Base-by-base conservation (phyloP, 2,329 filamentous ascomycete species). In the Aspergillus nomiae region DNA sequence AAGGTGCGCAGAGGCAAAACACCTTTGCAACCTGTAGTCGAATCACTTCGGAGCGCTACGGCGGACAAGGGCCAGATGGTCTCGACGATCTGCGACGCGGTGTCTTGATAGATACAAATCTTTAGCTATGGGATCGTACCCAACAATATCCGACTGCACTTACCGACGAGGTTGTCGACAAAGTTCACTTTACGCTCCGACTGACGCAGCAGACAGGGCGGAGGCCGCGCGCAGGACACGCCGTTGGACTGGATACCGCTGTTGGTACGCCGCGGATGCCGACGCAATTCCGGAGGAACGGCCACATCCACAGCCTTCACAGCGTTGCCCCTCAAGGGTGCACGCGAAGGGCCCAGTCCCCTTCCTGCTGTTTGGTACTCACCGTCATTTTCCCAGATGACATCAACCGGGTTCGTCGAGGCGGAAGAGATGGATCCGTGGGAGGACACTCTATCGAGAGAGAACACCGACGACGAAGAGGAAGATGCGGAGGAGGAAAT, bases 151-250 rank as follows among this genome's bases (percentile, higher is more conserved):
- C 48, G 10, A 34, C 48, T 21, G 28, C 77, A 85, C 94, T 92
- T 92, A 97, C 94, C 94, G 83, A 97, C 94, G 78, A 97, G 92
- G 79, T 90, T 95, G 80, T 97, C 94, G 80, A 98, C 94, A 76
- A 98, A 97, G 80, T 91, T 94, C 76, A 92, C 87, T 84, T 97
- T 97, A 76, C 94, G 91, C 81, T 97, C 93, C 74, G 89, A 88
- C 83, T 97, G 94, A 73, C 94, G 90, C 67, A 94, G 85, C 68
- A 97, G 86, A 63, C 90, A 81, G 56, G 94, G 92, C 71, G 91
- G 90, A 71, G 86, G 85, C 70, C 86, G 86, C 69, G 86, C 79
- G 71, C 85, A 84, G 43, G 74, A 63, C 60, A 69, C 68, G 67
- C 71, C 76, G 65, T 67, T 72, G 36, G 84, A 78, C 65, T 86